Evolutionary conservation across 768 basidiomycete genomes (phyloP).

Genomic region (Rubroboletus pulcherrimus): DNA sequence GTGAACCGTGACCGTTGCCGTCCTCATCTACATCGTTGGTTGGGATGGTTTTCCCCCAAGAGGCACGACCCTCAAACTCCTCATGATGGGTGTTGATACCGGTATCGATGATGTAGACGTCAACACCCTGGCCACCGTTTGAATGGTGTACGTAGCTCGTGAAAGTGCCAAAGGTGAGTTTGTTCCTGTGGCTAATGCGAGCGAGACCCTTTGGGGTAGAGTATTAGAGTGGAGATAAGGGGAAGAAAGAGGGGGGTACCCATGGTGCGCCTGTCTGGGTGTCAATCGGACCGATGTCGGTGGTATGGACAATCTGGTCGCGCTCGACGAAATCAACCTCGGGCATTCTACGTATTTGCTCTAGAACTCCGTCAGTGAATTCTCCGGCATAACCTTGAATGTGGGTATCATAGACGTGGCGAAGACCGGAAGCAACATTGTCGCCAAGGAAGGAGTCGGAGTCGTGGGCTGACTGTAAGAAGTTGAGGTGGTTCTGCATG

Average conservation of each 20-base stretch:
- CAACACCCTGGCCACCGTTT: constrained; percentile 86
- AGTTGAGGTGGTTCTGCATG: constrained; percentile 74
- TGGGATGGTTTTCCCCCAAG: constrained; percentile 93
- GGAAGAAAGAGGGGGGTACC: constrained; percentile 45
- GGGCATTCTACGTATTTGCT: constrained; percentile 74
- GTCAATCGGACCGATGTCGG: constrained; percentile 20
- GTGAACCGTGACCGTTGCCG: constrained; percentile 93
- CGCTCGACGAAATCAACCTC: constrained; percentile 92
- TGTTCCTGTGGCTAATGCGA: constrained; percentile 83
- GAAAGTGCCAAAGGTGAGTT: constrained; percentile 78
- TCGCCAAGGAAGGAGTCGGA: constrained; percentile 48
- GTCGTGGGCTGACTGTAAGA: constrained; percentile 62
- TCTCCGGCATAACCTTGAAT: constrained; percentile 78
- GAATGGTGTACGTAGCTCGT: constrained; percentile 70
- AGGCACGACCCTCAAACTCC: constrained; percentile 86
- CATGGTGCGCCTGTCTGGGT: constrained; percentile 76
- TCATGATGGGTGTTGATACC: constrained; percentile 84
- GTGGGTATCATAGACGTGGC: constrained; percentile 74
- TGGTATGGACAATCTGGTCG: constrained; percentile 88
- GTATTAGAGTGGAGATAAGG: constrained; percentile 11
- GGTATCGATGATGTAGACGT: constrained; percentile 85
- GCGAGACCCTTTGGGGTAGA: constrained; percentile 78
- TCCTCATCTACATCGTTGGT: constrained; percentile 80
- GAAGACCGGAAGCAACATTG: constrained; percentile 47
- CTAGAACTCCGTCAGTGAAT: constrained; percentile 67